phyloP scores from a whole-genome alignment of 495 filamentous ascomycete genomes.

The Neurospora sp. region DNA sequence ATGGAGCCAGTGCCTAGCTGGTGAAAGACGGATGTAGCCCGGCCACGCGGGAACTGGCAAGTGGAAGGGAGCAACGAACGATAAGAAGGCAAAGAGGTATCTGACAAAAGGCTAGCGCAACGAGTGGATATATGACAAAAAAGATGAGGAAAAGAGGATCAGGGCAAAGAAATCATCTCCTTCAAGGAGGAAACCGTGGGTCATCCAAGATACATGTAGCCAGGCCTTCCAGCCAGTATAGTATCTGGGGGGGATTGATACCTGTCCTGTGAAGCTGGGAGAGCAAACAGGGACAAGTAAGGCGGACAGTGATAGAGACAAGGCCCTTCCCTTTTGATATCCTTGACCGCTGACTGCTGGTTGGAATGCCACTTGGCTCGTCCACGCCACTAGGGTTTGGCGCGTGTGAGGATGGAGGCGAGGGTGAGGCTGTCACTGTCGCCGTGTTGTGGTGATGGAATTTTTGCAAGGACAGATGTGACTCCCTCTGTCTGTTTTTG shows the following conservation, averaged over 20 bases:
- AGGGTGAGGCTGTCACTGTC: not conserved
- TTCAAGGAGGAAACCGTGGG: not conserved
- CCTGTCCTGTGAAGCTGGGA: slow-evolving; percentile 5
- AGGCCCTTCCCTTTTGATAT: not conserved
- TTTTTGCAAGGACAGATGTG: slow-evolving; percentile 8
- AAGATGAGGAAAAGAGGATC: slow-evolving; percentile 1
- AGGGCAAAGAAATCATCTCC: not conserved
- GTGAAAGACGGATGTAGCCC: not conserved
- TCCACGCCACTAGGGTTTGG: slow-evolving; percentile 17
- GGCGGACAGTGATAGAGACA: slow-evolving; percentile 2
- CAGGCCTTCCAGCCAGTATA: not conserved
- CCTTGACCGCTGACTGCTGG: not conserved
- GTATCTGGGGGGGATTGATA: slow-evolving; percentile 4
- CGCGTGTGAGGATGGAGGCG: slow-evolving; percentile 7
- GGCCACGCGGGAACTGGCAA: slow-evolving; percentile 4
- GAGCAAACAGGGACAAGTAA: slow-evolving; percentile 5
- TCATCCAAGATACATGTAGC: slow-evolving; percentile 4
- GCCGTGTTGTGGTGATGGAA: slow-evolving; percentile 5
- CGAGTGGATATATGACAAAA: slow-evolving; percentile 6
- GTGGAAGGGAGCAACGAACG: slow-evolving; percentile 4
- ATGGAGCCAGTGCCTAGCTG: slow-evolving; percentile 7
- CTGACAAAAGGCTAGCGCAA: slow-evolving; percentile 4
- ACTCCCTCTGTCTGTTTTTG: slow-evolving; percentile 14
- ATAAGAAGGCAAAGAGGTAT: slow-evolving; percentile 11
- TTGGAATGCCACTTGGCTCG: slow-evolving; percentile 3